Conservation (phyloP, 2,329 filamentous ascomycete genomes). For the Curvularia sp. region DNA sequence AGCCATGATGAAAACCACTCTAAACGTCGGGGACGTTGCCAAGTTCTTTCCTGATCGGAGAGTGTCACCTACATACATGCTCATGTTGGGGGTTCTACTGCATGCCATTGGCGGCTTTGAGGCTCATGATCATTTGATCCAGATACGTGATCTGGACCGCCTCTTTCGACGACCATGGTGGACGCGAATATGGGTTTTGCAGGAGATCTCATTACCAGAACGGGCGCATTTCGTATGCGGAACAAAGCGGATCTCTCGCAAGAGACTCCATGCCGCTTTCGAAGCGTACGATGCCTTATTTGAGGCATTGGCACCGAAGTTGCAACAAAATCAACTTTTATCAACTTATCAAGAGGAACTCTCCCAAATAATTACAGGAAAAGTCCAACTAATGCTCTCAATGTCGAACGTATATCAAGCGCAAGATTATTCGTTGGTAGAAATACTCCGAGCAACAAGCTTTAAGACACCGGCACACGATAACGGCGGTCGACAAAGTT, state of each 20-base stretch:
- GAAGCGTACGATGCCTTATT: neutral
- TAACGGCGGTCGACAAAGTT: neutral
- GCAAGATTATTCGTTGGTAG: neutral
- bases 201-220: constrained; percentile 24
- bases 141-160: neutral
- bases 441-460: neutral
- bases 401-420: neutral
- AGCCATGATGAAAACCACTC: neutral
- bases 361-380: neutral
- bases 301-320: rapidly evolving
- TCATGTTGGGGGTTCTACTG: neutral
- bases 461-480: neutral
- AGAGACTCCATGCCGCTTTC: neutral
- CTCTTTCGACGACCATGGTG: constrained; percentile 24
- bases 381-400: neutral
- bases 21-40: too few species aligned
- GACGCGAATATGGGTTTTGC: constrained; percentile 27
- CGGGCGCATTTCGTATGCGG: constrained; percentile 20
- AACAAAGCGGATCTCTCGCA: constrained; percentile 5
- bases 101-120: neutral
- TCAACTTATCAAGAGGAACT: neutral
- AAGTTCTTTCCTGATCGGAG: too few species aligned
- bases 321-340: too few species aligned
- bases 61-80: neutral
- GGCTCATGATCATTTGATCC: neutral